Base-by-base conservation (phyloP, 1,139 yeast species). In the Saccharomyces hybrid region DNA sequence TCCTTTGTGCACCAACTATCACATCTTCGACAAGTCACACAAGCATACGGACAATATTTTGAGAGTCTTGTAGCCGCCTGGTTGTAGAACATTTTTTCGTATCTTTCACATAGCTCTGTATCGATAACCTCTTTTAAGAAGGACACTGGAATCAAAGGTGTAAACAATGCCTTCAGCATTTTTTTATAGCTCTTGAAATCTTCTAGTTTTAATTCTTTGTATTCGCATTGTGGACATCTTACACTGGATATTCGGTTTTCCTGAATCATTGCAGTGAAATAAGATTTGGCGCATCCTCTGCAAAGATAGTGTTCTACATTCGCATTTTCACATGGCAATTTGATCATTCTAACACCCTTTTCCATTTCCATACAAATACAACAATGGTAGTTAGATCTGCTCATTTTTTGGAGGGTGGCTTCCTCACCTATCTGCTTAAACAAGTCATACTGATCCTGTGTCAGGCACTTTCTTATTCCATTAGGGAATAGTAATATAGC, bases 211-310 rank as follows among this genome's bases (percentile, higher is more conserved):
- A 65, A 54, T 9, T 60, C 62, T 23, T 64, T 59, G 48, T 73
- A 80, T 38, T 73, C 74, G 59, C 75, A 79, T 50, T 80, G 76
- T 0, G 89, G 88, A 62, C 90, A 84, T 59, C 81, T 82, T 0
- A 84, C 74, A 53, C 73, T 78, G 14, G 75, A 75, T 2, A 82
- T 74, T 38, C 79, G 80, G 0, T 87, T 88, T 20, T 76, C 70
- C 1, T 65, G 64, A 14, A 84, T 81, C 53, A 74, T 68, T 2
- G 76, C 70, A 0, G 67, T 57, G 57, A 78, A 81, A 61, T 78
- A 84, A 8, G 73, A 78, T 13, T 56, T 57, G 3, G 83, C 67
- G 60, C 90, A 84, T 1, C 57, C 55, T 46, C 72, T 73, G 62
- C 90, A 84, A 57, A 82, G 80, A 0, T 73, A 71, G 62, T 84